Conservation (phyloP, 768 basidiomycete genomes). For the Boletales sp. region DNA sequence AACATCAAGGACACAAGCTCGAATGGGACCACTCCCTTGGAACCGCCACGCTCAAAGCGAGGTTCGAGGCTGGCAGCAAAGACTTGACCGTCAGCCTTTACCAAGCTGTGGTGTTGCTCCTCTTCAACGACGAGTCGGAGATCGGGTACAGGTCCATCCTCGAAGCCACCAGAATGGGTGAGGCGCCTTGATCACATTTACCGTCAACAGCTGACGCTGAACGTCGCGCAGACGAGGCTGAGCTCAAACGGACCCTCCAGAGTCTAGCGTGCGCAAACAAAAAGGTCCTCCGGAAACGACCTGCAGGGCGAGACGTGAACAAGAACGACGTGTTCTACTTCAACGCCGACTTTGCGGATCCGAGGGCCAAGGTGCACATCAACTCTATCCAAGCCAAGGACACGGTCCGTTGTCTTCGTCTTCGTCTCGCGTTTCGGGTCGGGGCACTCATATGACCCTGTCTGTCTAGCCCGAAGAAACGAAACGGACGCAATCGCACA, state of each 20-base stretch:
- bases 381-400: slow-evolving; percentile 95
- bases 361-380: slow-evolving; percentile 79
- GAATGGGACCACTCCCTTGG: slow-evolving; percentile 88
- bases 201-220: background rate
- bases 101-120: slow-evolving; percentile 80
- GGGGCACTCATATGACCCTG: too few species aligned
- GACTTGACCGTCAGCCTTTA: slow-evolving; percentile 90
- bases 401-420: slow-evolving; percentile 51
- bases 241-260: slow-evolving; percentile 83
- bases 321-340: slow-evolving; percentile 75
- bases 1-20: slow-evolving; percentile 73
- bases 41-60: slow-evolving; percentile 69
- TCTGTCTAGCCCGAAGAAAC: slow-evolving; percentile 74
- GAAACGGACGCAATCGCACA: slow-evolving; percentile 72
- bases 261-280: slow-evolving; percentile 91
- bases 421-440: background rate
- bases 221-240: slow-evolving; percentile 51
- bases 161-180: slow-evolving; percentile 69
- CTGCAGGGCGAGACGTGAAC: slow-evolving; percentile 72
- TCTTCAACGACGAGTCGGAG: slow-evolving; percentile 72
- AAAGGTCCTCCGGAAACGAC: slow-evolving; percentile 79
- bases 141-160: slow-evolving; percentile 66
- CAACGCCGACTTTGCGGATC: slow-evolving; percentile 80
- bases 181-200: slow-evolving; percentile 20
- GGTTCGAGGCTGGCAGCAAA: slow-evolving; percentile 68